Conservation (phyloP, 179 eudicot genomes). For the Actinidia chinensis region DNA sequence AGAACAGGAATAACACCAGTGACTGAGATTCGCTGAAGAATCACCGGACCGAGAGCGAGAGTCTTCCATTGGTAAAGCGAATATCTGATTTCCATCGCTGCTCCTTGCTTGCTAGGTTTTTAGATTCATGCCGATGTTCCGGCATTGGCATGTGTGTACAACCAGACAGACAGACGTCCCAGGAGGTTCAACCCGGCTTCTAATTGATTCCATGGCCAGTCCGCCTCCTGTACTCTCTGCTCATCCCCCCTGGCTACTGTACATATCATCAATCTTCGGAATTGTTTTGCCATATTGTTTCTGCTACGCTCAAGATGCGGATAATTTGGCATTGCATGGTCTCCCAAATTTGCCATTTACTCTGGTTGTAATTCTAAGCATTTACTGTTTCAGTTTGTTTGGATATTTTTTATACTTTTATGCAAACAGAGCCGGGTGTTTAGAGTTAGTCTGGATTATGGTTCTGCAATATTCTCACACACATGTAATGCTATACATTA, state of each 20-base stretch:
- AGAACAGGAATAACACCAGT: conserved; percentile 72
- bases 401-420: conserved; percentile 1
- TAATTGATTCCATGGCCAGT: conserved; percentile 83
- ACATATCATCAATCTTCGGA: neutral
- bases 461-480: neutral
- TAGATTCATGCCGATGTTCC: conserved; percentile 89
- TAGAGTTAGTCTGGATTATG: conserved; percentile 1
- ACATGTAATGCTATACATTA: neutral
- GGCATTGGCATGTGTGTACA: conserved; percentile 69
- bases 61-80: conserved; percentile 68
- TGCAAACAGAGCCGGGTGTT: neutral
- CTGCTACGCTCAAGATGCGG: neutral
- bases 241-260: neutral
- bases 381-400: neutral
- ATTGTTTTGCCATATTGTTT: neutral
- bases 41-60: conserved; percentile 68
- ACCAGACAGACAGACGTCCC: conserved; percentile 58
- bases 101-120: conserved; percentile 58
- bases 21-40: conserved; percentile 60
- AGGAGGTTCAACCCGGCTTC: conserved; percentile 88
- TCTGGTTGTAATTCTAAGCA: neutral
- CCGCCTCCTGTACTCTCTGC: conserved; percentile 36
- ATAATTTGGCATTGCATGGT: conserved; percentile 5
- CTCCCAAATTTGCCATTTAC: neutral
- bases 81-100: conserved; percentile 89